A percentile compares a stretch with the other conserved stretches of the same genome.
Evolutionary conservation across 2,329 filamentous ascomycete species (phyloP).

Genomic region (Aspergillus sp.): DNA sequence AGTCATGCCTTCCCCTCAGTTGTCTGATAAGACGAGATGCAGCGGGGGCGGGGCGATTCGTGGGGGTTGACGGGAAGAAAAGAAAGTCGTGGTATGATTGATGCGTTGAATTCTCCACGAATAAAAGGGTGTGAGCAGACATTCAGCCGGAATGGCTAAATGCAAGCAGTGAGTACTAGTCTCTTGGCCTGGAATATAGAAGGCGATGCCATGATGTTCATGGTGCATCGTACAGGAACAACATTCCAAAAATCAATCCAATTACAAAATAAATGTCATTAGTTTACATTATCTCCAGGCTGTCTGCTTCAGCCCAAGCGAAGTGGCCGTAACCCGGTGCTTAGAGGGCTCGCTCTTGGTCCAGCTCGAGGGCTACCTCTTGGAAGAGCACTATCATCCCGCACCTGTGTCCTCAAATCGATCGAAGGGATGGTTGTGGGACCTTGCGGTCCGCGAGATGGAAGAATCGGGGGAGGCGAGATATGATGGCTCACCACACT

Average conservation of each 20-base stretch:
- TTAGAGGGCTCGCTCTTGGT: constrained; percentile 11
- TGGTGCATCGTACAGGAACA: not conserved
- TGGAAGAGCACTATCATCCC: constrained; percentile 25
- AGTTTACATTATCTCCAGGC: not conserved
- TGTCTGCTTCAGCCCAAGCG: constrained; percentile 5
- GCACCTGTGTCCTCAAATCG: constrained; percentile 17
- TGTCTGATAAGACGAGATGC: constrained; percentile 6
- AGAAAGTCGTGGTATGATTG: not conserved
- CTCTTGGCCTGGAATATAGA: too few relatives aligned
- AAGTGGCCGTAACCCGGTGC: constrained; percentile 29
- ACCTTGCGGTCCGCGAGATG: constrained; percentile 17
- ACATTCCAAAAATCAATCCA: not conserved
- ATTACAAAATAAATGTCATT: not conserved
- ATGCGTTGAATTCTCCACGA: not conserved
- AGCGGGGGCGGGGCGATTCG: constrained; percentile 2
- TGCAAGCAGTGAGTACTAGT: not conserved
- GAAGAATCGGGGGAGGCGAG: constrained; percentile 26
- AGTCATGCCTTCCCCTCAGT: constrained; percentile 1
- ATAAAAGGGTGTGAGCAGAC: not conserved
- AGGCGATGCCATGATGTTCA: not conserved
- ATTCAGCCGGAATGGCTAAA: constrained; percentile 11
- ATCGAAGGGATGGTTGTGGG: constrained; percentile 20
- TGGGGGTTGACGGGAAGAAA: not conserved
- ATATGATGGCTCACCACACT: constrained; percentile 37
- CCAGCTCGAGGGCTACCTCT: constrained; percentile 23